Conservation (phyloP, 768 basidiomycete genomes). For the Leccinum aurantiacum region DNA sequence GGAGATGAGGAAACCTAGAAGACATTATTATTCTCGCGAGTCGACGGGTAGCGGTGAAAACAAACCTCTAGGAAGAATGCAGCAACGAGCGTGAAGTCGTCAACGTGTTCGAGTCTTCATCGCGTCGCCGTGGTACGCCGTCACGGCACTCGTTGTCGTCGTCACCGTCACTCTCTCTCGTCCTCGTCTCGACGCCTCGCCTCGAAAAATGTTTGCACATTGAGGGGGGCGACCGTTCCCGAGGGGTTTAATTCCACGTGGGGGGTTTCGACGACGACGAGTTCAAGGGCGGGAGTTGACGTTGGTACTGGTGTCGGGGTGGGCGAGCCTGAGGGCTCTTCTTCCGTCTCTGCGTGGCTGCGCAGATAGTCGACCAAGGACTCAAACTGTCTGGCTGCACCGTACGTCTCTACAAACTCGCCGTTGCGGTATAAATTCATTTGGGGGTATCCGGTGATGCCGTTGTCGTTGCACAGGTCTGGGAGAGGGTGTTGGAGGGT, state of each 20-base stretch:
- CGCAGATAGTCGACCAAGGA: constrained; percentile 57
- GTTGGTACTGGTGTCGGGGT: background rate
- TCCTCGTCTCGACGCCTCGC: too few relatives aligned
- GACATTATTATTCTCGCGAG: constrained; percentile 5
- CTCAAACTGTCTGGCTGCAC: constrained; percentile 51
- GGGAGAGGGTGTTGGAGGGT: background rate
- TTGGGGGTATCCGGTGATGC: constrained; percentile 71
- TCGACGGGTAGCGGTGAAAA: constrained; percentile 7
- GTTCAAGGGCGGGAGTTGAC: constrained; percentile 5
- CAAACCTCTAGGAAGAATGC: constrained; percentile 38
- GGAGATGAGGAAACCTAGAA: constrained; percentile 53
- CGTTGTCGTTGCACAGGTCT: constrained; percentile 82
- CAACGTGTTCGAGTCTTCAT: too few relatives aligned
- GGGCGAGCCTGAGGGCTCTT: background rate
- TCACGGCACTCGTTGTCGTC: too few relatives aligned
- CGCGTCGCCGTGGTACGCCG: too few relatives aligned
- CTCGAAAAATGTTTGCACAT: constrained; percentile 34
- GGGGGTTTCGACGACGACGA: constrained; percentile 17
- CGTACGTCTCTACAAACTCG: constrained; percentile 55
- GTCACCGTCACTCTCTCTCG: too few relatives aligned
- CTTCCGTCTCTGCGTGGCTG: constrained; percentile 35
- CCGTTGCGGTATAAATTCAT: constrained; percentile 75
- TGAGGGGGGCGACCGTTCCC: constrained; percentile 26
- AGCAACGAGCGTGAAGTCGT: too few relatives aligned
- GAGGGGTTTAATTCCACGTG: constrained; percentile 23